These are phyloP conservation scores for Chaetomium fimeti DNA, from an alignment of 495 filamentous ascomycete genomes.

Conservation along the genomic window DNA sequence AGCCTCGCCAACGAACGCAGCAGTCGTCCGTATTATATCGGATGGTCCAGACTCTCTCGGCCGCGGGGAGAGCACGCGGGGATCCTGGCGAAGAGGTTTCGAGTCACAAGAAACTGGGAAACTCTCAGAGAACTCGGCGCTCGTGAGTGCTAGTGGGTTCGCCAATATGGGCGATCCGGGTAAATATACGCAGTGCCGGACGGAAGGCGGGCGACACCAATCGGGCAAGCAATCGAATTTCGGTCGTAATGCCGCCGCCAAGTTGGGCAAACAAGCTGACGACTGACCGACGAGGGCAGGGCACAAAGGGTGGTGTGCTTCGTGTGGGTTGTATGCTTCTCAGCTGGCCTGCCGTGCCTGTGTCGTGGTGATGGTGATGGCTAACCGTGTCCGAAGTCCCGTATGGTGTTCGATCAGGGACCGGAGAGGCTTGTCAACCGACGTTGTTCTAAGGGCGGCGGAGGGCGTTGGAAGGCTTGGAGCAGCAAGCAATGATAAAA, in stretches of 20 bases:
- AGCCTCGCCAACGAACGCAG: background rate
- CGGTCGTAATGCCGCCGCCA: slow-evolving; percentile 35
- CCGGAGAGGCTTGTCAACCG: background rate
- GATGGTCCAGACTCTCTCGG: background rate
- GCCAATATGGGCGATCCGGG: slow-evolving; percentile 38
- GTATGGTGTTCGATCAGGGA: background rate
- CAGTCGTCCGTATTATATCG: slow-evolving; percentile 13
- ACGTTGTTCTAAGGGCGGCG: background rate
- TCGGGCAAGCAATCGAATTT: slow-evolving; percentile 32
- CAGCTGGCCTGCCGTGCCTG: background rate
- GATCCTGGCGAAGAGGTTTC: slow-evolving; percentile 2
- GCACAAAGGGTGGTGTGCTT: background rate
- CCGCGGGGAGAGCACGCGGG: slow-evolving; percentile 4
- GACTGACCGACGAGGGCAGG: slow-evolving; percentile 6
- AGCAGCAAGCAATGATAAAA: slow-evolving; percentile 21
- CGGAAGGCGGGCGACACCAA: slow-evolving; percentile 31
- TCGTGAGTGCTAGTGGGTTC: slow-evolving; percentile 12
- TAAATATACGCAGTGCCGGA: slow-evolving; percentile 37
- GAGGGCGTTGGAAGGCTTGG: background rate
- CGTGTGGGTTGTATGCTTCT: background rate
- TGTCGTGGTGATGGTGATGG: background rate
- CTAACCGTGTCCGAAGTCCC: background rate
- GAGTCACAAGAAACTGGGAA: background rate
- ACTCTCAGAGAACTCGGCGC: background rate
- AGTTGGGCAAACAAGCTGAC: slow-evolving; percentile 14